Evolutionary conservation across 306 rosid species (phyloP), one percentile per base, ranked within the genome.

Genomic region (Oemleria cerasiformis): DNA sequence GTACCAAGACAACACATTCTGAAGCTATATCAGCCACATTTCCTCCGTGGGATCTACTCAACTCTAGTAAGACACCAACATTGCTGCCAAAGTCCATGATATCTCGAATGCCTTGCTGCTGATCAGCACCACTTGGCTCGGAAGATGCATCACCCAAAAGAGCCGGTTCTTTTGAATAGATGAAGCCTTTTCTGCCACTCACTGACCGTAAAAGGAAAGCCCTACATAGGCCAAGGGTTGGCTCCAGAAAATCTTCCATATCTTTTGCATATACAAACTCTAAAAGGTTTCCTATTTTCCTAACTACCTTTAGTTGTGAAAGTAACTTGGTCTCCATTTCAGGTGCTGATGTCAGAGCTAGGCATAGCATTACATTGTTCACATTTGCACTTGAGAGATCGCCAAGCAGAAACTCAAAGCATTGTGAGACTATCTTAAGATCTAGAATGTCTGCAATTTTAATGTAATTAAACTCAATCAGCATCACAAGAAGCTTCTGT

Each of bases 401-500:
- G n/a, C 96, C 96, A 19, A 89, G 91, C 88, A 94, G 86, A 78
- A 94, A 94, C 87, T 94, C 92, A 70, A 91, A 94, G 86, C 99
- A 91, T 70, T 94, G 99, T 1, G 99, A 91, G 79, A 94, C 82
- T 74, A 92, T 86, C 87, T 91, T 94, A 73, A 87, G 80, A 70
- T 94, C 90, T 42, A 94, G 81, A 81, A 94, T 89, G 84, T 94
- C 96, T 19, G 92, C 81, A 73, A 94, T 94, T 81, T 80, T 85
- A 39, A 94, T 89, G 75, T 83, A 85, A 66, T 66, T 71, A 63
- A 83, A 88, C 70, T 91, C 99, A 53, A 94, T 82, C 58, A 91
- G 85, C 97, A 94, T 94, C 83, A 94, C 97, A n/a, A 94, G 97
- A 88, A 94, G 99, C 83, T 91, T 94, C 75, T 89, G 97, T 13